Conservation (phyloP, 2,329 filamentous ascomycete genomes). For the Phyllosticta capitalensis region DNA sequence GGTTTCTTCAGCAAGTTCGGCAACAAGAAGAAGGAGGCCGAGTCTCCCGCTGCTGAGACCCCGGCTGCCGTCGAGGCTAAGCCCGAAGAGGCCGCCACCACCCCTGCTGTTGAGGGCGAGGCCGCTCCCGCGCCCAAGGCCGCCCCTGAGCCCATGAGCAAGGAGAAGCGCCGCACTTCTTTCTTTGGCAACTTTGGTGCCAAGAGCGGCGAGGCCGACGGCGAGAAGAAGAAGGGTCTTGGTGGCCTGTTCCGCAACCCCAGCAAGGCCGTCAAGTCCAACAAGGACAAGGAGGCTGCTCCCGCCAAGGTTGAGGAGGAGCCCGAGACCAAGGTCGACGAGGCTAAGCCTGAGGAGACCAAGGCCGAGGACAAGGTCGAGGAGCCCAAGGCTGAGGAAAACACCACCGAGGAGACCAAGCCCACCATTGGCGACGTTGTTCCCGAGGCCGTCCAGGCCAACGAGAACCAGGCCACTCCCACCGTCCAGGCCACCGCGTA, state of each 20-base stretch:
- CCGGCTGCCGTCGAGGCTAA: constrained; percentile 21
- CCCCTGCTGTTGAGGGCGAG: constrained; percentile 15
- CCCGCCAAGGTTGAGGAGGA: constrained; percentile 23
- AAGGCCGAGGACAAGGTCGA: constrained; percentile 17
- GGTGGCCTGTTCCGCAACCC: constrained; percentile 29
- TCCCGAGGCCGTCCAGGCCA: constrained; percentile 29
- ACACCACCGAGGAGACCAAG: constrained; percentile 19
- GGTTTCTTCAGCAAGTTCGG: constrained; percentile 55
- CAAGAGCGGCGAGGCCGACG: constrained; percentile 27
- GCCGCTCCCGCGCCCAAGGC: constrained; percentile 16
- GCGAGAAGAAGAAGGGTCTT: constrained; percentile 20
- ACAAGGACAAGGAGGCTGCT: constrained; percentile 16
- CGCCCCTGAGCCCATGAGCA: constrained; percentile 30
- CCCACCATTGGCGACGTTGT: constrained; percentile 30
- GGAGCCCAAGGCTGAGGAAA: constrained; percentile 11
- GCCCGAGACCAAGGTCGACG: constrained; percentile 21
- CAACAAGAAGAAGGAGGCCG: constrained; percentile 62
- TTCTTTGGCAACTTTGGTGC: constrained; percentile 40
- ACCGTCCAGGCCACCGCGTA: constrained; percentile 34
- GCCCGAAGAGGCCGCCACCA: constrained; percentile 14
- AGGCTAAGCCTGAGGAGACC: constrained; percentile 17
- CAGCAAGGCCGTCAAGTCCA: constrained; percentile 22
- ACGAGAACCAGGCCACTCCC: constrained; percentile 30
- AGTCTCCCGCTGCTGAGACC: constrained; percentile 40
- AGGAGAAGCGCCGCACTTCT: constrained; percentile 43